These are phyloP conservation scores for Phialocephala sp. DNA, from an alignment of 2,329 filamentous ascomycete genomes.

Conservation along the genomic window DNA sequence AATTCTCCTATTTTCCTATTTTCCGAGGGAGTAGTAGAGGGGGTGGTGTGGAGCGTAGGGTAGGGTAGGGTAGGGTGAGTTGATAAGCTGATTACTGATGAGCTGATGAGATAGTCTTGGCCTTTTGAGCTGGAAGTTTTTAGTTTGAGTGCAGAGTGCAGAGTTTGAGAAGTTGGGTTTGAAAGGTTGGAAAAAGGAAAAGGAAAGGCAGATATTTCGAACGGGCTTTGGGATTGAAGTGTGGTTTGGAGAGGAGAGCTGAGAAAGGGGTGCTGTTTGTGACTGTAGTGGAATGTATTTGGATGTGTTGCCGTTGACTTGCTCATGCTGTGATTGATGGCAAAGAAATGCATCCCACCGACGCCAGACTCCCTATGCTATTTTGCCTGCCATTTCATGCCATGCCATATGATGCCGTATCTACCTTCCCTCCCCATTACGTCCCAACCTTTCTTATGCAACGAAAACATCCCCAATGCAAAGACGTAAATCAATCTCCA, in stretches of 20 bases:
- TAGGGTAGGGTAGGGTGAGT: too few species aligned
- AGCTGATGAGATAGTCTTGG: too few species aligned
- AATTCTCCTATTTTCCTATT: too few species aligned
- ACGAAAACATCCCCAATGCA: background rate
- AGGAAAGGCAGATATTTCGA: background rate
- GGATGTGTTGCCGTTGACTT: background rate
- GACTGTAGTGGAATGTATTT: background rate
- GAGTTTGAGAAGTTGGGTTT: background rate
- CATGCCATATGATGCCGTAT: background rate
- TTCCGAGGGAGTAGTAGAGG: too few species aligned
- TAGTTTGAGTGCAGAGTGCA: background rate
- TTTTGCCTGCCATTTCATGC: background rate
- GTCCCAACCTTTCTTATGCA: background rate
- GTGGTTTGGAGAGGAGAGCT: too few species aligned
- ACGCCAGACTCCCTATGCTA: constrained; percentile 3
- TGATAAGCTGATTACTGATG: too few species aligned
- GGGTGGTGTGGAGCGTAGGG: too few species aligned
- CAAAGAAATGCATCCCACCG: background rate
- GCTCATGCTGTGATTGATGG: background rate
- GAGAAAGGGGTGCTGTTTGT: background rate
- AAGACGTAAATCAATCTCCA: background rate
- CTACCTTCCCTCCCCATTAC: background rate
- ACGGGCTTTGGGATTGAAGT: too few species aligned
- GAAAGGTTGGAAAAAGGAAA: background rate
- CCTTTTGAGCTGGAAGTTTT: background rate